phyloP scores from a whole-genome alignment of 768 basidiomycete species.

The Glaciozyma antarctica region DNA sequence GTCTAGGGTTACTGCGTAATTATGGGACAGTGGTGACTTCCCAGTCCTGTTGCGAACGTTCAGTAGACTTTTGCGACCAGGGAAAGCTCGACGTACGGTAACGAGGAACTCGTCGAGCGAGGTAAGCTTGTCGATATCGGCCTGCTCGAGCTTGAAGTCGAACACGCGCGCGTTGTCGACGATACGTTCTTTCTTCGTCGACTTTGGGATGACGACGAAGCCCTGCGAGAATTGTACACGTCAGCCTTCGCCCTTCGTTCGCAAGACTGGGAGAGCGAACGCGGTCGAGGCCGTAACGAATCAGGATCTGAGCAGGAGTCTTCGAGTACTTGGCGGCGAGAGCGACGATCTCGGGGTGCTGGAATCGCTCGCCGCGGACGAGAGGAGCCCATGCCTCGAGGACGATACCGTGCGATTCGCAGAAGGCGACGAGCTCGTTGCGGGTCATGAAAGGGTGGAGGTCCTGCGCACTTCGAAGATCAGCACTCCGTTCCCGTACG shows the following conservation, averaged over 20 bases:
- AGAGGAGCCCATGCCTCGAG: conserved; percentile 63
- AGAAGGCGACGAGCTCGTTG: conserved; percentile 51
- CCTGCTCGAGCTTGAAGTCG: conserved; percentile 44
- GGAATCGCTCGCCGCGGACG: conserved; percentile 57
- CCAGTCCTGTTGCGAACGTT: conserved; percentile 3
- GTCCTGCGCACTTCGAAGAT: conserved; percentile 48
- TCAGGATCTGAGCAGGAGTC: conserved; percentile 54
- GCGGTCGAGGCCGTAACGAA: conserved; percentile 80
- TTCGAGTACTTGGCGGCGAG: conserved; percentile 51
- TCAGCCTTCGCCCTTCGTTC: not conserved
- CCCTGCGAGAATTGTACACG: conserved; percentile 6
- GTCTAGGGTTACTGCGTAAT: not conserved
- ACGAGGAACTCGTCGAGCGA: conserved; percentile 22
- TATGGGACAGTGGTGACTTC: conserved; percentile 22
- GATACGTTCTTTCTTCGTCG: conserved; percentile 42
- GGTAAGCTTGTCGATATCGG: conserved; percentile 40
- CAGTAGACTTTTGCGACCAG: not conserved
- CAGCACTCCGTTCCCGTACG: no score
- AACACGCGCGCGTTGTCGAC: conserved; percentile 44
- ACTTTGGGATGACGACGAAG: conserved; percentile 47
- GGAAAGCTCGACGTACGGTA: conserved; percentile 12
- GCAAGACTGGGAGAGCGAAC: conserved; percentile 32
- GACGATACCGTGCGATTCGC: conserved; percentile 14
- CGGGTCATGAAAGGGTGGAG: conserved; percentile 64
- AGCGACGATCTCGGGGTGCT: conserved; percentile 48